Conservation (phyloP, 495 filamentous ascomycete genomes). For the Aspergillus olivimuriae region DNA sequence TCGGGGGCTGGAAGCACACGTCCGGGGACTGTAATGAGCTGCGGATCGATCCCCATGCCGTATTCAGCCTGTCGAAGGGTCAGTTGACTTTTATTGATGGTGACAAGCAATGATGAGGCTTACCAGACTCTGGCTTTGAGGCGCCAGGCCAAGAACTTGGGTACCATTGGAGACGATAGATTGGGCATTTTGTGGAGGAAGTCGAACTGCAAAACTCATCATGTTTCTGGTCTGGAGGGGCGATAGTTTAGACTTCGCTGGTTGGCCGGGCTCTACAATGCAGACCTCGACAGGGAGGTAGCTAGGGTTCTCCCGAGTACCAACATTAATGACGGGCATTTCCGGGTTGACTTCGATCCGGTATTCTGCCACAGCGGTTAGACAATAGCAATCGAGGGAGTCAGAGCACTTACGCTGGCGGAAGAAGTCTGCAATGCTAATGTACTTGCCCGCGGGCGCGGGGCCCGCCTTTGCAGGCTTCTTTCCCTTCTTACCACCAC, state of each 20-base stretch:
- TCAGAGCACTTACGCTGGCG: constrained; percentile 28
- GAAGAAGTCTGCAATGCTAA: constrained; percentile 50
- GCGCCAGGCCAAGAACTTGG: constrained; percentile 36
- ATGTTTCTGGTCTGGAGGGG: constrained; percentile 54
- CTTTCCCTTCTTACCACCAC: constrained; percentile 20
- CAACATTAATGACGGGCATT: constrained; percentile 66
- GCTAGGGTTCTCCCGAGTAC: constrained; percentile 47
- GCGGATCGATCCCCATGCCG: constrained; percentile 44
- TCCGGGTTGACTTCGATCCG: constrained; percentile 30
- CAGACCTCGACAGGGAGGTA: constrained; percentile 67
- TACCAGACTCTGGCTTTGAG: constrained; percentile 10
- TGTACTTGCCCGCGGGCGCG: constrained; percentile 30
- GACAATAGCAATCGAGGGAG: not conserved
- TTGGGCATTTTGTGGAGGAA: constrained; percentile 56
- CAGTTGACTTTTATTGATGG: not conserved
- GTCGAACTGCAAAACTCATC: constrained; percentile 63
- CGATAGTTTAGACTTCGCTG: constrained; percentile 44
- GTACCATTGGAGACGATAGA: constrained; percentile 56
- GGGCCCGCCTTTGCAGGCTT: constrained; percentile 32
- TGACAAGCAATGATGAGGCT: constrained; percentile 14
- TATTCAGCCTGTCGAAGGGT: constrained; percentile 40
- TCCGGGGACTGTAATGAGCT: constrained; percentile 58
- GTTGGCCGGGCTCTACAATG: constrained; percentile 59
- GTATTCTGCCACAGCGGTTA: constrained; percentile 29
- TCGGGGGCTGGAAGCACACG: constrained; percentile 53